phyloP scores from a whole-genome alignment of 2,329 filamentous ascomycete species.

The Botrytis byssoidea region DNA sequence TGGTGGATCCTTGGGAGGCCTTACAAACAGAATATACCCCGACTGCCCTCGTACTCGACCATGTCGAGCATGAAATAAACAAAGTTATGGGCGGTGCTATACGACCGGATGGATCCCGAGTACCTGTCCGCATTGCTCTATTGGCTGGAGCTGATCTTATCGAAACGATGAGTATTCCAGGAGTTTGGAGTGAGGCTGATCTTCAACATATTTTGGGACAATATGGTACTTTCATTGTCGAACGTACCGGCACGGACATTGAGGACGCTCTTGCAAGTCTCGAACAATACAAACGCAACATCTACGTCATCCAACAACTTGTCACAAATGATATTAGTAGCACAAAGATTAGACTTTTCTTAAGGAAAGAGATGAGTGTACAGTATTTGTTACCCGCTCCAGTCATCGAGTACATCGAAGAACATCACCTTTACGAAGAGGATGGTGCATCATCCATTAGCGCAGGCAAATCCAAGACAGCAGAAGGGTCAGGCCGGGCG shows the following conservation, averaged over 20 bases:
- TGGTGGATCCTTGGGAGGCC: slow-evolving; percentile 90
- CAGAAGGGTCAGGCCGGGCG: slow-evolving; percentile 24
- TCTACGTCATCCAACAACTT: slow-evolving; percentile 71
- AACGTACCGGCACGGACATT: slow-evolving; percentile 83
- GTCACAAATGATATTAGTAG: slow-evolving; percentile 85
- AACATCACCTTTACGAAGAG: slow-evolving; percentile 64
- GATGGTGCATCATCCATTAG: slow-evolving; percentile 30
- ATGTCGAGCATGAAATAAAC: slow-evolving; percentile 90
- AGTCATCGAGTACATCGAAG: slow-evolving; percentile 72
- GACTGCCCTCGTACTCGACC: slow-evolving; percentile 84
- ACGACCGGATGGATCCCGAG: slow-evolving; percentile 63
- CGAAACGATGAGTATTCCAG: slow-evolving; percentile 61
- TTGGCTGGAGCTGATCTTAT: slow-evolving; percentile 77
- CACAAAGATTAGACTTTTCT: slow-evolving; percentile 76
- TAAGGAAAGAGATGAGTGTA: slow-evolving; percentile 78
- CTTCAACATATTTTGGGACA: slow-evolving; percentile 82
- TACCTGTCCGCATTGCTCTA: slow-evolving; percentile 68
- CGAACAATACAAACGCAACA: slow-evolving; percentile 79
- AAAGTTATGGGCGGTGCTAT: slow-evolving; percentile 71
- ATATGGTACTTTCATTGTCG: slow-evolving; percentile 83
- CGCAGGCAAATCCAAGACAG: slow-evolving; percentile 29
- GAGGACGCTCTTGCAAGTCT: slow-evolving; percentile 82
- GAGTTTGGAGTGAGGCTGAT: slow-evolving; percentile 80
- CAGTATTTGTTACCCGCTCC: slow-evolving; percentile 72
- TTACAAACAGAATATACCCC: slow-evolving; percentile 80